These are phyloP conservation scores for Mucor mucedo DNA, from an alignment of 371 early-diverging fungal genomes.

Conservation along the genomic window DNA sequence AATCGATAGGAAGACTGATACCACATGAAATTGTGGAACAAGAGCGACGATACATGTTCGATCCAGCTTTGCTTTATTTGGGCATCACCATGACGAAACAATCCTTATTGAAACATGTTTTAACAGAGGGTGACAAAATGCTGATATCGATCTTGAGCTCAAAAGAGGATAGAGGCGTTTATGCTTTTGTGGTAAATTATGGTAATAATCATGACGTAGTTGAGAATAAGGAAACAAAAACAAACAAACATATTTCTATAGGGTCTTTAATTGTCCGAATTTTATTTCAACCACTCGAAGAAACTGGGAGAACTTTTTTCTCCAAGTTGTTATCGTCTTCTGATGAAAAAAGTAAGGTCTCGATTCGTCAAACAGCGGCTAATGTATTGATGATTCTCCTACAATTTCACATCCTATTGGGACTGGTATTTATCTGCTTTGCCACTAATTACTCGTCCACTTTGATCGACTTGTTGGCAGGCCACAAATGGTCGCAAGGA, in stretches of 20 bases:
- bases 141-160: slow-evolving; percentile 70
- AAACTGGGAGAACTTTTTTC: slow-evolving; percentile 85
- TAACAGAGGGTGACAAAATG: slow-evolving; percentile 96
- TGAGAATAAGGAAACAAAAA: neutral
- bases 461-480: slow-evolving; percentile 74
- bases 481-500: slow-evolving; percentile 62
- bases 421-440: slow-evolving; percentile 79
- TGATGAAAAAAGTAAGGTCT: slow-evolving; percentile 7
- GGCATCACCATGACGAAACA: slow-evolving; percentile 83
- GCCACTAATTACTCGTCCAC: slow-evolving; percentile 84
- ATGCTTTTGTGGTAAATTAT: slow-evolving; percentile 86
- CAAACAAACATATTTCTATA: slow-evolving; percentile 27
- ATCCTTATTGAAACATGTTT: slow-evolving; percentile 86
- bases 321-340: slow-evolving; percentile 54
- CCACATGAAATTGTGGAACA: slow-evolving; percentile 42
- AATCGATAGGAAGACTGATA: slow-evolving; percentile 34
- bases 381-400: slow-evolving; percentile 68
- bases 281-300: slow-evolving; percentile 93
- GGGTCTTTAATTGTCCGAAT: slow-evolving; percentile 90
- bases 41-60: slow-evolving; percentile 58
- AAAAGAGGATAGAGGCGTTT: slow-evolving; percentile 75
- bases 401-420: slow-evolving; percentile 80
- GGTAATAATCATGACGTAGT: slow-evolving; percentile 51
- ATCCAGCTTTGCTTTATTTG: slow-evolving; percentile 61
- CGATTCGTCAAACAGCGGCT: slow-evolving; percentile 39